phyloP scores from a whole-genome alignment of 768 basidiomycete species.

The Candolleomyces aberdarensis region DNA sequence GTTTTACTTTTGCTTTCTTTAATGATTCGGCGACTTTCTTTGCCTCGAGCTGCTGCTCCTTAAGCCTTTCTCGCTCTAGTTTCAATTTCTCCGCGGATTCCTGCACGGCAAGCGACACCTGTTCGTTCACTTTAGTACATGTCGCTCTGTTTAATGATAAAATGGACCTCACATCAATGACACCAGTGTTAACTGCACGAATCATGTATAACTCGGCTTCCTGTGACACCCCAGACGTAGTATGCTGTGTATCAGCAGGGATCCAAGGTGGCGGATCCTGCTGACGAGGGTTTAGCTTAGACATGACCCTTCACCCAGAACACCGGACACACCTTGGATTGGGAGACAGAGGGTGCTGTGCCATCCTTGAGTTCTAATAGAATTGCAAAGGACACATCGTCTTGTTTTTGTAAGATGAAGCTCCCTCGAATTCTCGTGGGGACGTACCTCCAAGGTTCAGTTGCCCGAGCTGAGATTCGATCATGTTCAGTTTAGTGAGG shows the following conservation, averaged over 20 bases:
- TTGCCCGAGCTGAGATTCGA: constrained; percentile 67
- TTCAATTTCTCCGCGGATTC: constrained; percentile 72
- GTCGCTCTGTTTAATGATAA: not conserved
- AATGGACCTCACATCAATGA: constrained; percentile 59
- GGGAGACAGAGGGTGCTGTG: constrained; percentile 48
- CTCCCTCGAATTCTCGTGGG: not conserved
- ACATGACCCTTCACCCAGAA: not conserved
- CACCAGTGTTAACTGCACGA: constrained; percentile 79
- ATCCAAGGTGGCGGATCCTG: constrained; percentile 79
- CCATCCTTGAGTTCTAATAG: constrained; percentile 78
- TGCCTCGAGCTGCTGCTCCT: constrained; percentile 17
- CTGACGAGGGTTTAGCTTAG: not conserved
- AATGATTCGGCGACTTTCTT: constrained; percentile 14
- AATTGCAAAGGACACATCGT: constrained; percentile 77
- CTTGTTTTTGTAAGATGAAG: constrained; percentile 25
- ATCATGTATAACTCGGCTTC: constrained; percentile 71
- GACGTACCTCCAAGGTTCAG: constrained; percentile 51
- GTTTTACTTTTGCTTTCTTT: constrained; percentile 12
- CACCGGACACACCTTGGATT: constrained; percentile 37
- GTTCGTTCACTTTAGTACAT: not conserved
- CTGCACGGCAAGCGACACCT: constrained; percentile 78
- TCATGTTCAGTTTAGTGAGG: constrained; percentile 74
- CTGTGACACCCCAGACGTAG: constrained; percentile 63
- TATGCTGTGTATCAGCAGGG: constrained; percentile 66
- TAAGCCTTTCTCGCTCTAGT: constrained; percentile 23